Base-by-base conservation (phyloP, 306 rosid species). In the Casuarina equisetifolia region DNA sequence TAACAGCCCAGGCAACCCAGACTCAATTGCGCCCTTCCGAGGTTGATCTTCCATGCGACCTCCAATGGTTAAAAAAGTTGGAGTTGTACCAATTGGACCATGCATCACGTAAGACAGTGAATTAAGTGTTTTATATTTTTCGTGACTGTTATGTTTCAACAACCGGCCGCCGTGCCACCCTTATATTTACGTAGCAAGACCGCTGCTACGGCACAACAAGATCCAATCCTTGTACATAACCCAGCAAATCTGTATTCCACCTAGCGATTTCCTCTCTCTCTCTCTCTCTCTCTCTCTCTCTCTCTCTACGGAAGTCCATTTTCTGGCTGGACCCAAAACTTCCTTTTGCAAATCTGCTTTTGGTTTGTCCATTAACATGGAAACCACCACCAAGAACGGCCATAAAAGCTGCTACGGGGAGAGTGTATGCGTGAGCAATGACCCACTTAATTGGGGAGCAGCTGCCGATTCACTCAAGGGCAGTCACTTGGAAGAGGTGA, bases 121-220 rank as follows among this genome's bases (percentile, higher is more conserved):
- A 25, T 25, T 25, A 25, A 25, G 32, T 25, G 32, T 25, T 25
- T 25, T 25, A 0, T 25, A 25, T 25, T 25, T 25, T 25, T 0
- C 32, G 32, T 53, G 71, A 4, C 4, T 66, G 42, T 82, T 13
- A 50, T 6, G 42, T 81, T 25, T 79, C 89, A 86, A 91, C 82
- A 85, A 88, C 91, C 86, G 87, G 11, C 69, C 80, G 76, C 82
- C 39, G 6, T 17, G 77, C 79, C 75, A n/a, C 69, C 82, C 85
- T 81, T 84, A 76, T 72, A 79, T 90, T 62, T 77, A 91, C 97
- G 94, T 78, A 87, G 91, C 91, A 74, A 68, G 54, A 61, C 3
- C 76, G 78, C 53, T 80, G 78, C 71, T 32, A 64, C 57, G 9
- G 76, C 73, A 6, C 72, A 74, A 74, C 39, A 9, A 25, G 32